Evolutionary conservation across 2,329 filamentous ascomycete genomes (phyloP).

Genomic region (Coniochaeta sp.): DNA sequence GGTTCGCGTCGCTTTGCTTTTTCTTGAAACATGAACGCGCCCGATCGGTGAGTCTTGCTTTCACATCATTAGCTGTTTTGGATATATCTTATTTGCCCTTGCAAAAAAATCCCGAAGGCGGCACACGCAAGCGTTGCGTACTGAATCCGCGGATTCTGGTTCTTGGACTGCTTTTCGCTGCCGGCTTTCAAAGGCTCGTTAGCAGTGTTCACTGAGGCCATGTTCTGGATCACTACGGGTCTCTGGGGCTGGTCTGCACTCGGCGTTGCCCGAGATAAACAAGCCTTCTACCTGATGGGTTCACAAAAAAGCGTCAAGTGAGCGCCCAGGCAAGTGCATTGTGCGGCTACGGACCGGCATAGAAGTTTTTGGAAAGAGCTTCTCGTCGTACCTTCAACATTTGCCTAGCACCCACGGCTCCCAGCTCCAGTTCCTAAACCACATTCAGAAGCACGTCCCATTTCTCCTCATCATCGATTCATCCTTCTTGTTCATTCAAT

Average conservation of each 20-base stretch:
- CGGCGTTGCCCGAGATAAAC: background rate
- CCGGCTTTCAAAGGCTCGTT: background rate
- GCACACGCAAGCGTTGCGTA: background rate
- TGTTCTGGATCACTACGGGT: background rate
- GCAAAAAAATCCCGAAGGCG: background rate
- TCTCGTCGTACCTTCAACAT: background rate
- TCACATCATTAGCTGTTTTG: background rate
- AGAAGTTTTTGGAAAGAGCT: background rate
- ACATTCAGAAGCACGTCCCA: background rate
- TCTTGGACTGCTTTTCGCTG: background rate
- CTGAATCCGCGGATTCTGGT: background rate
- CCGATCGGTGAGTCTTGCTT: slow-evolving; percentile 41
- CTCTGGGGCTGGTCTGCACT: background rate
- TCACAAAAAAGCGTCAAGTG: background rate
- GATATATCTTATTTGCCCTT: background rate
- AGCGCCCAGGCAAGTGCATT: slow-evolving; percentile 5
- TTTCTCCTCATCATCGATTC: background rate
- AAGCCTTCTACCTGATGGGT: background rate
- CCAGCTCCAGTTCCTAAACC: background rate
- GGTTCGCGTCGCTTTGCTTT: background rate
- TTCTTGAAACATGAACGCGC: slow-evolving; percentile 42
- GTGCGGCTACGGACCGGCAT: background rate
- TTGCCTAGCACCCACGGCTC: background rate
- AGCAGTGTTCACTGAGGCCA: background rate
- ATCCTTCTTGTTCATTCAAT: background rate